phyloP scores from a whole-genome alignment of 331 rosid species.

The Pyrus hybrid region DNA sequence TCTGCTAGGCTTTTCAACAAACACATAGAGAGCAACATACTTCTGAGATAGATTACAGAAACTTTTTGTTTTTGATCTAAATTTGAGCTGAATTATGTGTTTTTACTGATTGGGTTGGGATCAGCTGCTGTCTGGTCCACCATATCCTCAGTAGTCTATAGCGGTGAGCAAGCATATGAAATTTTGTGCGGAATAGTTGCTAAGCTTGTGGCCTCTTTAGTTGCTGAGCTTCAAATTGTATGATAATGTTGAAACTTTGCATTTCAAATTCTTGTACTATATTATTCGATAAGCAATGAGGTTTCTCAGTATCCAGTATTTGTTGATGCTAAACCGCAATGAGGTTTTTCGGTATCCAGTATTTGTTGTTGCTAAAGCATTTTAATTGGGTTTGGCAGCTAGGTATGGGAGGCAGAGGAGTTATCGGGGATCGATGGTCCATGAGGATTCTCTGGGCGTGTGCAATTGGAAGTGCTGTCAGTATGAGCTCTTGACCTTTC shows the following conservation, averaged over 20 bases:
- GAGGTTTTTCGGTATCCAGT: neutral
- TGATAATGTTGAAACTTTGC: neutral
- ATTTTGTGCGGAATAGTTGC: neutral
- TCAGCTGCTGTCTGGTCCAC: neutral
- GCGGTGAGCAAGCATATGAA: neutral
- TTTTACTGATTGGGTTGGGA: neutral
- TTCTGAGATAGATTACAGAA: neutral
- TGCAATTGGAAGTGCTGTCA: constrained; percentile 43
- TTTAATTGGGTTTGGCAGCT: constrained; percentile 12
- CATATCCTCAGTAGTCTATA: neutral
- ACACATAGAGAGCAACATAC: neutral
- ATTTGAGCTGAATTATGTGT: neutral
- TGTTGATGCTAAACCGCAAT: neutral
- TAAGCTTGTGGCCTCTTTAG: neutral
- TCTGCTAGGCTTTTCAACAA: neutral
- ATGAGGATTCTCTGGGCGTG: constrained; percentile 51
- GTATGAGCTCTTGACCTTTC: constrained; percentile 20
- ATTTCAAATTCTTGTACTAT: neutral
- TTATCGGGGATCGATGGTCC: constrained; percentile 49
- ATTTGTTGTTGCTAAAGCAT: neutral
- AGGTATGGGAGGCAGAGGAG: constrained; percentile 45
- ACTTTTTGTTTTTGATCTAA: neutral
- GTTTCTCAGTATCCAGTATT: neutral
- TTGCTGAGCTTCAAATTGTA: neutral
- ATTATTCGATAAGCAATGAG: neutral